phyloP scores from a whole-genome alignment of 2,329 filamentous ascomycete genomes.

The Exutisphaerella laricina region DNA sequence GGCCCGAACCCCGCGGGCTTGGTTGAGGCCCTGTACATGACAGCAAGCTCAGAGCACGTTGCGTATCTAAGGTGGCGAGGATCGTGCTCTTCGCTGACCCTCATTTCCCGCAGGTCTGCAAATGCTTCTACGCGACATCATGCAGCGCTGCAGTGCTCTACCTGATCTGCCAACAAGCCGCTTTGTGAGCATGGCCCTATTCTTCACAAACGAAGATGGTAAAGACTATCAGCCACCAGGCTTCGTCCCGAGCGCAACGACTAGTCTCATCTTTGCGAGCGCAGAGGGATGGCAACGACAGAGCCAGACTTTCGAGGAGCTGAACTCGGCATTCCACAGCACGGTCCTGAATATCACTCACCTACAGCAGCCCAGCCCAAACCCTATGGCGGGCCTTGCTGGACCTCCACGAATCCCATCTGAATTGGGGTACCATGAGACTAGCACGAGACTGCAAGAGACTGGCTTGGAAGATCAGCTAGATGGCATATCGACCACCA shows the following conservation, averaged over 20 bases:
- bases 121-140: slow-evolving; percentile 39
- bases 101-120: too few species aligned
- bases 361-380: slow-evolving; percentile 4
- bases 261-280: slow-evolving; percentile 34
- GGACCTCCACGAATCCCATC: slow-evolving; percentile 11
- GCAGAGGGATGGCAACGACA: slow-evolving; percentile 37
- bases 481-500: slow-evolving; percentile 1
- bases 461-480: slow-evolving; percentile 2
- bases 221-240: slow-evolving; percentile 39
- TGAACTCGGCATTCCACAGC: slow-evolving; percentile 38
- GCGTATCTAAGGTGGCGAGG: too few species aligned
- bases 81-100: too few species aligned
- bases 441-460: slow-evolving; percentile 1
- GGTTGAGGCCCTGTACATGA: too few species aligned
- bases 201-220: slow-evolving; percentile 40
- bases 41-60: too few species aligned
- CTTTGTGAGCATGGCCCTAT: slow-evolving; percentile 41
- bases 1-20: too few species aligned
- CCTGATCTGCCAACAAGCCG: slow-evolving; percentile 40
- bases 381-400: not conserved
- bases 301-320: slow-evolving; percentile 28
- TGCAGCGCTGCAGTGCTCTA: slow-evolving; percentile 35
- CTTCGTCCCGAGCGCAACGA: slow-evolving; percentile 32
- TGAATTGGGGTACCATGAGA: slow-evolving; percentile 6
- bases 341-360: slow-evolving; percentile 20